Conservation (phyloP, 2,329 filamentous ascomycete genomes). For the Zymoseptoria brevis region DNA sequence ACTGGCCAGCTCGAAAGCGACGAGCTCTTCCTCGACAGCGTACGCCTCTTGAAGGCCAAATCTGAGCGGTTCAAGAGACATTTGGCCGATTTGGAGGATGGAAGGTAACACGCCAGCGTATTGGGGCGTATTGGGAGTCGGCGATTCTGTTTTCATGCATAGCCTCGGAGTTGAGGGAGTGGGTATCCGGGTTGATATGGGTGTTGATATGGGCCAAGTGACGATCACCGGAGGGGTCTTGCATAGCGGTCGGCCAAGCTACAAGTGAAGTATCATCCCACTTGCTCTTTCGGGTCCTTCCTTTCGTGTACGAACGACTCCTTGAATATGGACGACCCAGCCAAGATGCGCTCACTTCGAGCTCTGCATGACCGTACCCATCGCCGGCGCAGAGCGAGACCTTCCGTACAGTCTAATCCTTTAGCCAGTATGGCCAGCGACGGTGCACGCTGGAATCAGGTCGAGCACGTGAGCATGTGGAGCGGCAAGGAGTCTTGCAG, state of each 20-base stretch:
- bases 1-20: constrained; percentile 93
- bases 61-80: constrained; percentile 65
- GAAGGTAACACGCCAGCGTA: constrained; percentile 14
- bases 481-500: too few relatives aligned
- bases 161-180: not conserved
- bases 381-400: not conserved
- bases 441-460: too few relatives aligned
- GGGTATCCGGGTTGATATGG: not conserved
- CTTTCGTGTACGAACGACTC: not conserved
- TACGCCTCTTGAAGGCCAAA: constrained; percentile 80
- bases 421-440: too few relatives aligned
- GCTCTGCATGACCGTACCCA: not conserved
- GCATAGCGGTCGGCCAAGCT: not conserved
- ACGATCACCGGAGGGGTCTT: not conserved
- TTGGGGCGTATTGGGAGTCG: not conserved
- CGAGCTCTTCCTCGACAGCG: constrained; percentile 81
- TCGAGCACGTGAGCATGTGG: too few relatives aligned
- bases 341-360: not conserved
- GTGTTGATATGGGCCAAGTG: not conserved
- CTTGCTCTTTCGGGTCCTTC: not conserved
- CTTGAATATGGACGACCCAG: not conserved
- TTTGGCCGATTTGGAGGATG: constrained; percentile 42
- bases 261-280: not conserved
- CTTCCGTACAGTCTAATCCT: too few relatives aligned
- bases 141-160: not conserved